These are phyloP conservation scores for Helianthus tuberosus DNA, from an alignment of 129 eudicot genomes.

Conservation along the genomic window DNA sequence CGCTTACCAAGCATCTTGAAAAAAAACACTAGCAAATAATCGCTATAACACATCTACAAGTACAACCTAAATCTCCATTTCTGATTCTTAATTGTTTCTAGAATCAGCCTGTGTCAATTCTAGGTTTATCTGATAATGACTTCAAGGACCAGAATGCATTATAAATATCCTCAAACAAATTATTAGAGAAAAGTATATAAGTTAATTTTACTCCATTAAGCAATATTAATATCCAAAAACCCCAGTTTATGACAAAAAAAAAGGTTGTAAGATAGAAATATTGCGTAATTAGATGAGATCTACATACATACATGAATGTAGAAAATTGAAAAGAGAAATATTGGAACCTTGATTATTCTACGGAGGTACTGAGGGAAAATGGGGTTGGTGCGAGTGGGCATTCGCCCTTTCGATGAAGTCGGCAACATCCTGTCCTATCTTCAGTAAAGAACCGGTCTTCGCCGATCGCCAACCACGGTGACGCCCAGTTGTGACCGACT, in stretches of 20 bases:
- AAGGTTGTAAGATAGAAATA: constrained; percentile 1
- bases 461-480: background rate
- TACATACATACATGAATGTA: constrained; percentile 21
- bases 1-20: background rate
- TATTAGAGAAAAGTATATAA: background rate
- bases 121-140: background rate
- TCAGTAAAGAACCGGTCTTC: constrained; percentile 6
- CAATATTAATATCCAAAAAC: constrained; percentile 13
- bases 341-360: constrained; percentile 78
- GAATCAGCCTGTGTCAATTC: background rate
- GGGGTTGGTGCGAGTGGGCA: constrained; percentile 76
- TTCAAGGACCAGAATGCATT: constrained; percentile 1
- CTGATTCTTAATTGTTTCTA: background rate
- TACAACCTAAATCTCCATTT: background rate
- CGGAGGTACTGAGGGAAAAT: constrained; percentile 87
- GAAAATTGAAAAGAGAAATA: constrained; percentile 16
- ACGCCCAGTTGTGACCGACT: constrained; percentile 11
- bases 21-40: background rate
- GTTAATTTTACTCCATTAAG: background rate
- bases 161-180: background rate
- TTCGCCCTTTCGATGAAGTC: constrained; percentile 66
- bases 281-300: constrained; percentile 40
- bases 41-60: background rate
- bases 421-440: constrained; percentile 66
- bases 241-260: background rate